Base-by-base conservation (phyloP, 1,284 basidiomycete species). In the Microbotryum silenes-acaulis region DNA sequence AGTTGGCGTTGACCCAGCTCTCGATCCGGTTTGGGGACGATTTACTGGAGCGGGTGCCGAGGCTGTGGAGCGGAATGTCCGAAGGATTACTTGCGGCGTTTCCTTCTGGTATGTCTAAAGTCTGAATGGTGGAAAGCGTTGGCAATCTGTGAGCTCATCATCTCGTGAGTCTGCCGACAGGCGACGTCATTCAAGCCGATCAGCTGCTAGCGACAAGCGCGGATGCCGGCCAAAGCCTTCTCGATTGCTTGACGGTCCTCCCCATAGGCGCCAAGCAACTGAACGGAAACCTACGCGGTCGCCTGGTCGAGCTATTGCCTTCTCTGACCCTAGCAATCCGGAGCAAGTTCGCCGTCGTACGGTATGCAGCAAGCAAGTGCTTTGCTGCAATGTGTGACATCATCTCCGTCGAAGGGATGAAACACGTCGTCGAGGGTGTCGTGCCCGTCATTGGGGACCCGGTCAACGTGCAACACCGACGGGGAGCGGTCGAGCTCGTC, bases 61-160 rank as follows among this genome's bases (percentile, higher is more conserved):
- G 85, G 68, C 88, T 97, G 80, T 98, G 94, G 93, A 85, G 88
- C 53, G 91, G 89, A 20, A 90, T 96, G 84, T 85, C 85, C 21
- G 85, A 85, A 37, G 85, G 89, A 23, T 74, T 96, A 42, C 71
- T 87, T 46, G 82, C 82, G 60, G 81, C 84, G n/a, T 91, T 87
- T 65, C 68, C 60, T 61, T 77, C 80, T 58, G 83, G 88, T 86
- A 72, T 60, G 81, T 71, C 45, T 50, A 29, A 49, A 8, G 81
- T 71, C 45, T 50, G 29, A 49, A 8, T 14, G 8, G 25, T 29
- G 20, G 4, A 3, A 9, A 10, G n/a, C 3, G 4, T 4, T 16
- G 18, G 2, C 51, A 9, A 44, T 21, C 21, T n/a, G 45, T 23
- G 8, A 49, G 25, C 46, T 54, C 2, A 55, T 18, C 37, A 47